phyloP scores from a whole-genome alignment of 768 basidiomycete species.

The Boletus pseudopeckii region DNA sequence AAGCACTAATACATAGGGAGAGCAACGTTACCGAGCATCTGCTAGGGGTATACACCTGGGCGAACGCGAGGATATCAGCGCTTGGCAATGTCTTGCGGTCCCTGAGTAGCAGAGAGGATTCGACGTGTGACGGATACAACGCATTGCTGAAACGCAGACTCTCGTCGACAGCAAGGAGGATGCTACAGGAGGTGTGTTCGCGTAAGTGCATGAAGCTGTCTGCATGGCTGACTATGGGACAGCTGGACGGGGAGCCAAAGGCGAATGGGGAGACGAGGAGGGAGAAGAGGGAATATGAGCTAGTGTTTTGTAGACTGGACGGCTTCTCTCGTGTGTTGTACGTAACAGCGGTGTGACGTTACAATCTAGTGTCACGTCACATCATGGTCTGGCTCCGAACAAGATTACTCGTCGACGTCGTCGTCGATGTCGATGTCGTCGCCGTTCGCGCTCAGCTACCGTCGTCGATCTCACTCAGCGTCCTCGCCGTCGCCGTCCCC shows the following conservation, averaged over 20 bases:
- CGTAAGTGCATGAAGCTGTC: neutral
- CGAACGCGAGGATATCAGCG: slow-evolving; percentile 46
- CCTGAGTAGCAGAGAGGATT: slow-evolving; percentile 19
- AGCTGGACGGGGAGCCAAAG: neutral
- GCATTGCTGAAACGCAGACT: slow-evolving; percentile 33
- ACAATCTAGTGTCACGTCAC: slow-evolving; percentile 15
- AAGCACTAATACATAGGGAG: slow-evolving; percentile 8
- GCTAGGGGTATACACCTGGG: slow-evolving; percentile 8
- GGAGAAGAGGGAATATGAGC: slow-evolving; percentile 8
- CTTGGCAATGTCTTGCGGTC: slow-evolving; percentile 39
- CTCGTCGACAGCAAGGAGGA: slow-evolving; percentile 16
- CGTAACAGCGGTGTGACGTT: slow-evolving; percentile 22
- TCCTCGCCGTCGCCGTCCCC: slow-evolving; percentile 36
- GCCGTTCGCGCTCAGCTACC: slow-evolving; percentile 34
- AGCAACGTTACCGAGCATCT: neutral
- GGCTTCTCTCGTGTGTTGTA: slow-evolving; percentile 20
- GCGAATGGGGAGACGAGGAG: too few species aligned
- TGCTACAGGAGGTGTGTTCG: slow-evolving; percentile 30
- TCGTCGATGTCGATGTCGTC: slow-evolving; percentile 33
- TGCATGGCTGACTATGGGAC: neutral
- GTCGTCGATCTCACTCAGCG: slow-evolving; percentile 53
- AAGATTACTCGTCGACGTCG: slow-evolving; percentile 7
- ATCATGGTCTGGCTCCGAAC: slow-evolving; percentile 14
- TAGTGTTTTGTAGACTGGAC: slow-evolving; percentile 21
- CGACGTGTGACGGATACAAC: slow-evolving; percentile 22